phyloP scores from a whole-genome alignment of 2,329 filamentous ascomycete genomes.

The Pezicula neosporulosa region DNA sequence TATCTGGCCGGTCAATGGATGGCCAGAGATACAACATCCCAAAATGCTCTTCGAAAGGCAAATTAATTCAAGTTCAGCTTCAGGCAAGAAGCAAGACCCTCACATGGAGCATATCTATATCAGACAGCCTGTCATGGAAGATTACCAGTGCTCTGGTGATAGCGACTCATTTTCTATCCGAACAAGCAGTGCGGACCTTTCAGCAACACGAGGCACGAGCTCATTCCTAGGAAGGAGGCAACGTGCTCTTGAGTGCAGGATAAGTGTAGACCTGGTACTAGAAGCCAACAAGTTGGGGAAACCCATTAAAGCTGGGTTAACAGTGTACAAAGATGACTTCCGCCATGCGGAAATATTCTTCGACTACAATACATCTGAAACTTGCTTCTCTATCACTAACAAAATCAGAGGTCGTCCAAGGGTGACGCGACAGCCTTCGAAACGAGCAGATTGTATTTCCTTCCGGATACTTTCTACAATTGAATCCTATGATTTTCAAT shows the following conservation, averaged over 20 bases:
- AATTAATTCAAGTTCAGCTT: too few species aligned
- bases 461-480: neutral
- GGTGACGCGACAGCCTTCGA: neutral
- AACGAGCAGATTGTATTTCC: neutral
- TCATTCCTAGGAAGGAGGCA: constrained; percentile 12
- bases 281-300: constrained; percentile 28
- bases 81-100: neutral
- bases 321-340: constrained; percentile 9
- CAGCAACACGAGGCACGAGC: constrained; percentile 15
- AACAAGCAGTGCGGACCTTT: constrained; percentile 33
- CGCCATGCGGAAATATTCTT: neutral
- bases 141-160: neutral
- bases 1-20: constrained; percentile 37
- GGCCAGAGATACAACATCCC: constrained; percentile 38
- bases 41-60: neutral
- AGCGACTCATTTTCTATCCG: neutral
- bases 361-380: constrained; percentile 1
- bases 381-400: neutral
- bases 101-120: neutral
- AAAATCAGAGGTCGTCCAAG: neutral
- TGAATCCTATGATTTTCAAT: neutral
- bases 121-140: neutral
- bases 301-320: constrained; percentile 16
- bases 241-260: neutral
- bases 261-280: neutral